These are phyloP conservation scores for Boletus subcaerulescens DNA, from an alignment of 768 basidiomycete genomes.

Conservation along the genomic window DNA sequence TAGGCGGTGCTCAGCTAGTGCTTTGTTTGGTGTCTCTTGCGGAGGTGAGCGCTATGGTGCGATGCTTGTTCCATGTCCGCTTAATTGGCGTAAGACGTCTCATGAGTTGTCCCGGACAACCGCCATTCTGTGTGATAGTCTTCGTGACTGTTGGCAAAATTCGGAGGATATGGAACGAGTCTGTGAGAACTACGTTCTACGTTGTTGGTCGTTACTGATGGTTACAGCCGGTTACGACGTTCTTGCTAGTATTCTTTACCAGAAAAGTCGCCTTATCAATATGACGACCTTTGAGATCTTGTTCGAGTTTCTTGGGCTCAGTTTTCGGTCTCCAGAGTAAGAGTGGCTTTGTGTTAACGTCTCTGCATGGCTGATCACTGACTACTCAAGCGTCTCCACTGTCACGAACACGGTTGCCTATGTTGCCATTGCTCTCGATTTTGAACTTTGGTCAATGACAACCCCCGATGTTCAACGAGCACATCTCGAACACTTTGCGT, in stretches of 20 bases:
- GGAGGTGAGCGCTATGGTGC: conserved; percentile 41
- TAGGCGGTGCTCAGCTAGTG: conserved; percentile 77
- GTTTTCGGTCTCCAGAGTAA: conserved; percentile 78
- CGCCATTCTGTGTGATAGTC: conserved; percentile 68
- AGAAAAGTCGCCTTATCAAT: conserved; percentile 73
- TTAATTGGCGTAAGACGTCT: conserved; percentile 46
- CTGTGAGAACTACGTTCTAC: conserved; percentile 47
- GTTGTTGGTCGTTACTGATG: conserved; percentile 2
- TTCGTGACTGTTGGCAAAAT: conserved; percentile 87
- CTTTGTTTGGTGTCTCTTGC: conserved; percentile 76
- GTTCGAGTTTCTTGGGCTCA: conserved; percentile 84
- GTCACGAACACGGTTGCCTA: conserved; percentile 83
- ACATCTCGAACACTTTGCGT: conserved; percentile 79
- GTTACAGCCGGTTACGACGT: conserved; percentile 82
- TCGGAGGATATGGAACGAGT: conserved; percentile 93
- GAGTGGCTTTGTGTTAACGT: conserved; percentile 21
- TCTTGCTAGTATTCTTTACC: conserved; percentile 66
- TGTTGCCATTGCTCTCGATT: conserved; percentile 79
- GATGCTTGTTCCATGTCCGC: neutral
- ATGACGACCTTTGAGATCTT: conserved; percentile 77
- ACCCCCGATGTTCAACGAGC: conserved; percentile 69
- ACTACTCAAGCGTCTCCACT: conserved; percentile 63
- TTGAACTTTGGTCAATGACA: conserved; percentile 83
- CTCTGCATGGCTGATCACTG: neutral
- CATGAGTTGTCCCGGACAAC: conserved; percentile 76